These are phyloP conservation scores for Cryptococcus jaspeensis DNA, from an alignment of 1,284 basidiomycete species.

Conservation along the genomic window DNA sequence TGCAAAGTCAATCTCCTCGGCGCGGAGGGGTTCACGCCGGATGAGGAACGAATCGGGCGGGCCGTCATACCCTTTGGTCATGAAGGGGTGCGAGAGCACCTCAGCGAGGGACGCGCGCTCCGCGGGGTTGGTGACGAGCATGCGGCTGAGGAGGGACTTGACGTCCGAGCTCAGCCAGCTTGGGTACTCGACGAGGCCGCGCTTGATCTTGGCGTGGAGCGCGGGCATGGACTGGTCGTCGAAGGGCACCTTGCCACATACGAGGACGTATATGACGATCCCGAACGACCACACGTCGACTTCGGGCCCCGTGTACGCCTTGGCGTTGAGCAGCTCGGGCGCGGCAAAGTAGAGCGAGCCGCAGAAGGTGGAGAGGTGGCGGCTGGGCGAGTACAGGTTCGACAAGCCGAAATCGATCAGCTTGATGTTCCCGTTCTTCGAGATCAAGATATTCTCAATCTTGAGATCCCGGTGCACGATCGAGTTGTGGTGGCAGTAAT, in stretches of 20 bases:
- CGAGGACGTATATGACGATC: conserved; percentile 94
- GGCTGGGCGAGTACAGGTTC: conserved; percentile 85
- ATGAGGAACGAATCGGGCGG: conserved; percentile 83
- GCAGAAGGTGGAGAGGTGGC: conserved; percentile 90
- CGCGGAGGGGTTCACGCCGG: conserved; percentile 79
- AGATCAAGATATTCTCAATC: conserved; percentile 99
- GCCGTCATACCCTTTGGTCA: conserved; percentile 80
- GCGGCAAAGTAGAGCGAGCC: conserved; percentile 98
- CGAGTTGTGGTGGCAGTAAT: conserved; percentile 96
- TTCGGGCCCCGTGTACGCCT: conserved; percentile 94
- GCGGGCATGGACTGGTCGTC: conserved; percentile 99
- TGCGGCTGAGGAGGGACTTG: conserved; percentile 87
- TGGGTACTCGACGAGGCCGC: conserved; percentile 94
- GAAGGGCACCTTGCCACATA: conserved; percentile 98
- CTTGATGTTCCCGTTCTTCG: conserved; percentile 97
- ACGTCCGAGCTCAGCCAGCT: conserved; percentile 96
- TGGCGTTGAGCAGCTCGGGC: conserved; percentile 93
- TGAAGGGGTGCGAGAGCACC: conserved; percentile 92
- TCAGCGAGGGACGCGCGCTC: conserved; percentile 80
- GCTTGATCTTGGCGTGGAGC: conserved; percentile 97
- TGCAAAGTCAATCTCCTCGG: conserved; percentile 78
- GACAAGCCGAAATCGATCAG: conserved; percentile 99
- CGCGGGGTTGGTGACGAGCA: conserved; percentile 93
- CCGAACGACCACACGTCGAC: conserved; percentile 99
- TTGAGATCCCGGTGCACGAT: conserved; percentile 97